Evolutionary conservation across 1,139 yeast species (phyloP), one percentile per base, ranked within the genome.

Genomic region (Candida sanyaensis): DNA sequence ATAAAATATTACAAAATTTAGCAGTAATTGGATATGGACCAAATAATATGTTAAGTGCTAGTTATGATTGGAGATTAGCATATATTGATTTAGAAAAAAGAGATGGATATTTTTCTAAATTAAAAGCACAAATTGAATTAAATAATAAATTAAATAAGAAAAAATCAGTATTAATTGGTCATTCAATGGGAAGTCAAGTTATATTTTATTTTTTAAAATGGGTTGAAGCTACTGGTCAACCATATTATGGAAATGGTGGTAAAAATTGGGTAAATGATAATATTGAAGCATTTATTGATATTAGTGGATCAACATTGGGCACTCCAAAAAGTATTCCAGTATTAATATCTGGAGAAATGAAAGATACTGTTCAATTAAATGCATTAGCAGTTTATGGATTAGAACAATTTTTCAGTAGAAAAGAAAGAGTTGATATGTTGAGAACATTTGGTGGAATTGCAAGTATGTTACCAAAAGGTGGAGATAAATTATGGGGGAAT

Each of bases 391-490:
- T 92, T 52, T 90, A 90, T 60, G 99, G 98, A 1, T 76, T 93
- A 50, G 99, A 93, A 61, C 90, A 88, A 68, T 95, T 92, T 69
- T 91, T 93, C 65, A 87, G 96, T 45, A 80, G 96, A 62, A 80
- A 82, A 51, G 99, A 93, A 69, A 80, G 99, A 55, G 83, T 91
- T 6, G 96, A 88, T 51, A 77, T 93, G 86, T 64, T 91, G 43
- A 76, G 91, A 53, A 77, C 93, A 2, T 91, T 93, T 80, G 97
- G 97, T 11, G 98, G 99, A 3, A 75, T 95, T 46, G 92, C 97
- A 10, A 83, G 96, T 52, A 95, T 93, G 98, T 64, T 93, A 39
- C 99, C 99, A 17, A 93, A 93, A 65, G 99, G 99, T 30, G 98
- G 97, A 2, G 84, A 84, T 40, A 63, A 81, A 6, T 80, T 93